These are phyloP conservation scores for Dissophora globulifera DNA, from an alignment of 192 early-diverging fungal genomes.

Conservation along the genomic window DNA sequence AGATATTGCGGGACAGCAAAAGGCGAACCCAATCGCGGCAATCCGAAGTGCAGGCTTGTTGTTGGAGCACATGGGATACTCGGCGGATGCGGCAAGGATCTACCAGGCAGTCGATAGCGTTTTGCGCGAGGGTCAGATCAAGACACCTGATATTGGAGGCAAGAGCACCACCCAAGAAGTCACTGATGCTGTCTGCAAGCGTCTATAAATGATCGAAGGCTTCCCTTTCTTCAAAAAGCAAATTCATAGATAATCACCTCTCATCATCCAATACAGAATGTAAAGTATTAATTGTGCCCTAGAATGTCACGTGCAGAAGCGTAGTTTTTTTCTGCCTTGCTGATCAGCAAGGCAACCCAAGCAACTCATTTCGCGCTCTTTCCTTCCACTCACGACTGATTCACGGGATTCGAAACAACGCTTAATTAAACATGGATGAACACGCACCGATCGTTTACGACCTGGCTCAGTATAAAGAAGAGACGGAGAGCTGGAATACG, in stretches of 20 bases:
- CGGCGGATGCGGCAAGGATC: slow-evolving; percentile 77
- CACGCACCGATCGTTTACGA: slow-evolving; percentile 53
- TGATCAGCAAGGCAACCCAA: no score
- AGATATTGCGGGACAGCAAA: slow-evolving; percentile 97
- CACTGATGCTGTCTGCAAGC: slow-evolving; percentile 82
- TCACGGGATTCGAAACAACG: no score
- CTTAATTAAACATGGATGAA: slow-evolving; percentile 34
- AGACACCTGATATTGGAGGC: slow-evolving; percentile 94
- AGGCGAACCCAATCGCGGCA: slow-evolving; percentile 96
- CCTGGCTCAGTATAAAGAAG: slow-evolving; percentile 37
- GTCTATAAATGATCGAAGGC: slow-evolving; percentile 63
- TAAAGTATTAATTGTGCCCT: no score
- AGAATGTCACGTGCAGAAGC: no score
- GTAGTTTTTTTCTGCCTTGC: no score
- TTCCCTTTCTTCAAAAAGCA: neutral
- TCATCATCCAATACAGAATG: no score
- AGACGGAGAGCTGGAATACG: slow-evolving; percentile 25
- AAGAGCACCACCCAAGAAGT: slow-evolving; percentile 84
- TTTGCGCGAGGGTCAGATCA: slow-evolving; percentile 64
- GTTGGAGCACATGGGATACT: slow-evolving; percentile 85
- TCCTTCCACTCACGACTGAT: no score
- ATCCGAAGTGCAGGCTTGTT: slow-evolving; percentile 95
- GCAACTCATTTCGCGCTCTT: no score
- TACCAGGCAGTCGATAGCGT: slow-evolving; percentile 89
- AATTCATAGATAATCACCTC: no score